phyloP scores from a whole-genome alignment of 371 early-diverging fungal genomes.

The Rhizopus arrhizus region DNA sequence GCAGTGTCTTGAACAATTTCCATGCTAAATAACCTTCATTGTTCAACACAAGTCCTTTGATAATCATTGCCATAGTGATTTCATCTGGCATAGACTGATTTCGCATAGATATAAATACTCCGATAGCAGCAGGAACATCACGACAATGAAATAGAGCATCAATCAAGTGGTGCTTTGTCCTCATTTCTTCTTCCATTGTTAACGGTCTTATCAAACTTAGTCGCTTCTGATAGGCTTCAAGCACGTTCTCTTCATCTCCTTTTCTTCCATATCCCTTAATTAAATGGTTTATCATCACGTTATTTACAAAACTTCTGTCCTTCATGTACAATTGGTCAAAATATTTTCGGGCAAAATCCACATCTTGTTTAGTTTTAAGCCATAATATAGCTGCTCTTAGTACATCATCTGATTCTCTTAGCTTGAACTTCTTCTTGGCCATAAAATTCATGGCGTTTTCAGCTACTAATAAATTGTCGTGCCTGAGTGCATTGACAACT shows the following conservation, averaged over 20 bases:
- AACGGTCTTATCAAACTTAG: neutral
- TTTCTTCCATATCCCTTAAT: slow-evolving; percentile 33
- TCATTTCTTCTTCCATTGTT: slow-evolving; percentile 1
- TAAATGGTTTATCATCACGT: slow-evolving; percentile 48
- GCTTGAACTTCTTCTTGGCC: slow-evolving; percentile 12
- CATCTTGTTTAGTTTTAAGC: slow-evolving; percentile 30
- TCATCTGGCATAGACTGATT: slow-evolving; percentile 38
- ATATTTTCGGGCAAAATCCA: slow-evolving; percentile 28
- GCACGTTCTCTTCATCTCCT: slow-evolving; percentile 23
- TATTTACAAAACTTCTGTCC: slow-evolving; percentile 23
- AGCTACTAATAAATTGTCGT: slow-evolving; percentile 27
- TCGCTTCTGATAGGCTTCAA: slow-evolving; percentile 9
- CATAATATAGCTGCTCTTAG: slow-evolving; percentile 40
- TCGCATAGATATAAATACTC: slow-evolving; percentile 38
- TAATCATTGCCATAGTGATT: slow-evolving; percentile 47
- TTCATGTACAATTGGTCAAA: slow-evolving; percentile 31
- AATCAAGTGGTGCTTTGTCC: slow-evolving; percentile 33
- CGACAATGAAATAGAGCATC: slow-evolving; percentile 49
- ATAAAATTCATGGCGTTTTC: slow-evolving; percentile 20
- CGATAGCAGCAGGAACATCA: slow-evolving; percentile 43
- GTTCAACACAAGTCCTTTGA: slow-evolving; percentile 44
- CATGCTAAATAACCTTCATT: slow-evolving; percentile 42
- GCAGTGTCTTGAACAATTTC: slow-evolving; percentile 39
- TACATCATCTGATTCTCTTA: slow-evolving; percentile 25
- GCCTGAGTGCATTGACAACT: slow-evolving; percentile 39